phyloP scores from a whole-genome alignment of 306 rosid genomes.

The Herpetospermum pedunculosum region DNA sequence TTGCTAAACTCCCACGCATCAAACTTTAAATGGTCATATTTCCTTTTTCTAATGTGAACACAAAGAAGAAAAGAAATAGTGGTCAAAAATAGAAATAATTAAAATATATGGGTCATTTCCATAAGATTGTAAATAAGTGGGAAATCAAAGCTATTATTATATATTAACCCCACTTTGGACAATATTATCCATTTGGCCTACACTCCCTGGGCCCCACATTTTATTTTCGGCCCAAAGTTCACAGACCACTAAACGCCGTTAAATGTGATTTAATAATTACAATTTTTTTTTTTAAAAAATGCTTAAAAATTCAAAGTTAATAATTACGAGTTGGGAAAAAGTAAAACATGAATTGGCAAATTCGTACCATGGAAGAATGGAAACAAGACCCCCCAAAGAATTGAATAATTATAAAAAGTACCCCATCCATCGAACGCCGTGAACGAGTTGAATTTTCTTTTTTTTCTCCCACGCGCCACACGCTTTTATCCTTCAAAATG shows the following conservation, averaged over 20 bases:
- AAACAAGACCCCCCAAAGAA: not conserved
- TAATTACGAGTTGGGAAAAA: slow-evolving; percentile 7
- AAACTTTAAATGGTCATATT: not conserved
- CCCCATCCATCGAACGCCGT: not conserved
- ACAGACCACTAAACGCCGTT: not conserved
- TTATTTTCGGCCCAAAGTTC: not conserved
- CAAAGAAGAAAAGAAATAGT: not conserved
- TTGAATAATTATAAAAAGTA: not conserved
- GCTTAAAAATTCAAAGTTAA: slow-evolving; percentile 3
- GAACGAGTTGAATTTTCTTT: not conserved
- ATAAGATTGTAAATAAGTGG: slow-evolving; percentile 6
- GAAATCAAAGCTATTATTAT: slow-evolving; percentile 4
- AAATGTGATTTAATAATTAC: not conserved
- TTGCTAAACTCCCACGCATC: slow-evolving; percentile 6
- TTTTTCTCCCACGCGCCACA: not conserved
- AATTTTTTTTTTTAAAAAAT: not conserved
- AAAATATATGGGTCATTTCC: slow-evolving; percentile 2
- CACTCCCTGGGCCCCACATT: slow-evolving; percentile 4
- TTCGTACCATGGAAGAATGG: slow-evolving; percentile 4
- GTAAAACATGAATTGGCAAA: slow-evolving; percentile 3
- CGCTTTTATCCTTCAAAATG: not conserved
- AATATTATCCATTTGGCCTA: not conserved
- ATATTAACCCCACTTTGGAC: slow-evolving; percentile 5
- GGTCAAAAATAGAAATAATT: not conserved
- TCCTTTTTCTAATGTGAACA: not conserved